Evolutionary conservation across 169 alveolate genomes (phyloP).

Genomic region (Eimeria tenella): DNA sequence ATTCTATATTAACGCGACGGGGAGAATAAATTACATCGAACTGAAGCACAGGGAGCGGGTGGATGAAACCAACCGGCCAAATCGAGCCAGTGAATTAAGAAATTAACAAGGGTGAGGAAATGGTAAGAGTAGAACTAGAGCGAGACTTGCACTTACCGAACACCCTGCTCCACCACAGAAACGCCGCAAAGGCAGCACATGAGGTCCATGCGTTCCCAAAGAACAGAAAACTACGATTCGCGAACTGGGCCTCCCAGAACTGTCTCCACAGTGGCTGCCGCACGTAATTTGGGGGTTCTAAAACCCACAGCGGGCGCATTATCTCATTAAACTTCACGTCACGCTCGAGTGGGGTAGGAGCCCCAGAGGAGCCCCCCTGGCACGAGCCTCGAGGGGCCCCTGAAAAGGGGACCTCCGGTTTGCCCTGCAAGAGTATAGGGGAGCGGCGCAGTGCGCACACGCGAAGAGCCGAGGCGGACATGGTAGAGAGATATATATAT

Average conservation of each 20-base stretch:
- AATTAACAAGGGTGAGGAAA: background rate
- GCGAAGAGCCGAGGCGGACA: too few relatives aligned
- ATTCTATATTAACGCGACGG: too few relatives aligned
- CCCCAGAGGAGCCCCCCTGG: background rate
- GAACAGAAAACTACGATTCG: constrained; percentile 87
- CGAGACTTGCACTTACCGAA: constrained; percentile 79
- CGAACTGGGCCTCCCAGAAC: constrained; percentile 90
- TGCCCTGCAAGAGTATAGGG: too few relatives aligned
- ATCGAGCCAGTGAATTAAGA: background rate
- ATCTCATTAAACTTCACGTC: constrained; percentile 86
- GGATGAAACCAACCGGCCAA: background rate
- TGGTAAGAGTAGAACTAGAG: background rate
- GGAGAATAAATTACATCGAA: too few relatives aligned
- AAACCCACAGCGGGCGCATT: constrained; percentile 87
- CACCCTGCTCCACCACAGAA: constrained; percentile 89
- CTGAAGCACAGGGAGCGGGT: too few relatives aligned
- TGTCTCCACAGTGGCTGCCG: constrained; percentile 90
- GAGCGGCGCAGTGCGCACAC: too few relatives aligned
- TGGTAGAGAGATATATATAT: too few relatives aligned
- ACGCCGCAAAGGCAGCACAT: constrained; percentile 88
- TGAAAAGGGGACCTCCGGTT: too few relatives aligned
- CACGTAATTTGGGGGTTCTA: constrained; percentile 90
- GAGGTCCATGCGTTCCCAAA: constrained; percentile 94
- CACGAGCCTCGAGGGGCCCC: background rate
- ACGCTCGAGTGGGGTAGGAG: constrained; percentile 53